Evolutionary conservation across 1,284 basidiomycete genomes (phyloP), one percentile per base, ranked within the genome.

Genomic region (Cryptococcus sp.): DNA sequence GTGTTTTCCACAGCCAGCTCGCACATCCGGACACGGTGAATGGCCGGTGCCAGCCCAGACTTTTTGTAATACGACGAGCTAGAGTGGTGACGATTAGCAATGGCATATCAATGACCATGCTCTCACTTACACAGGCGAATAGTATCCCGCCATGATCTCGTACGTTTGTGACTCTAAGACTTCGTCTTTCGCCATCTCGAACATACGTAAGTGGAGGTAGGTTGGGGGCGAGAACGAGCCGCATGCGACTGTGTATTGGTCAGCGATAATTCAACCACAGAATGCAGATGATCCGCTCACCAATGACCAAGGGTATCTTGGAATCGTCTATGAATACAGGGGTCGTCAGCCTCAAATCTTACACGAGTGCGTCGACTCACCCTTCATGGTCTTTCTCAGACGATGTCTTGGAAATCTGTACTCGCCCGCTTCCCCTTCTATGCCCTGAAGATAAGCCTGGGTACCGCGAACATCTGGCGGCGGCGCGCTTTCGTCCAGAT

Each of bases 181-280:
- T 71, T 92, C 93, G 80, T 97, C 93, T 79, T 89, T 91, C 57
- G 93, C 93, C 93, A 97, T 96, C 78, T 96, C 93, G 78, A 96
- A 97, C 91, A 97, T 96, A 58, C 93, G 89, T 73, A 83, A 65
- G 62, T 83, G 82, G 37, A 83, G 78, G 62, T 84, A 84, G 1
- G 82, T 84, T 5, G 82, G 82, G 1, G 82, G 82, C 0, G 81
- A 82, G 73, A 83, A 84, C 22, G 79, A 81, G 20, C 82, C 82
- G 63, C 82, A 84, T 0, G 82, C 82, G 34, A 84, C 81, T 69
- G 54, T 46, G 55, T 37, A 46, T 40, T 15, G 26, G 37, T 38
- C 23, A 37, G 29, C 13, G 11, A 34, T 47, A 44, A 23, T 25
- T 25, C 40, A 54, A 41, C 50, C 22, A 15, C 17, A 26, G 49